These are phyloP conservation scores for Planoprotostelium fungivorum DNA, from an alignment of 78 protist species.

Conservation along the genomic window DNA sequence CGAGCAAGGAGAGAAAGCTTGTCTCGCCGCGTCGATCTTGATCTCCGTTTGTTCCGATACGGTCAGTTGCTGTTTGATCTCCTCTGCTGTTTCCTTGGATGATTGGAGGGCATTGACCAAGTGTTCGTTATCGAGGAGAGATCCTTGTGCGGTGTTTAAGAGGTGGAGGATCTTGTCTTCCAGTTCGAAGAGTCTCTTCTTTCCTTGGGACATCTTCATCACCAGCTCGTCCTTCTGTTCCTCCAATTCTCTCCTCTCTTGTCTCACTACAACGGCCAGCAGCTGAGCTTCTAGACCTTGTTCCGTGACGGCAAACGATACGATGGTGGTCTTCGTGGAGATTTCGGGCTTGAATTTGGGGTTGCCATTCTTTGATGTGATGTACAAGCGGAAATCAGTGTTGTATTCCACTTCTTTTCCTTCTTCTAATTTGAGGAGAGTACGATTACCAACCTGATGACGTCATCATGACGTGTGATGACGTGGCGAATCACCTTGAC, in stretches of 20 bases:
- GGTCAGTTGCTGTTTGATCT: conserved; percentile 11
- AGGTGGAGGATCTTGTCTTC: conserved; percentile 75
- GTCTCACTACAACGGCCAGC: conserved; percentile 62
- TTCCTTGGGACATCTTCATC: conserved; percentile 43
- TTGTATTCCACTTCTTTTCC: conserved; percentile 57
- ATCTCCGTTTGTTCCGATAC: conserved; percentile 66
- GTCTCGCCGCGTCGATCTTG: conserved; percentile 71
- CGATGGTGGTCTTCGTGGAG: conserved; percentile 68
- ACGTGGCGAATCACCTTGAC: no score
- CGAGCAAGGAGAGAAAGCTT: conserved; percentile 61
- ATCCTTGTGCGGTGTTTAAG: conserved; percentile 52
- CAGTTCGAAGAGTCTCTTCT: conserved; percentile 52
- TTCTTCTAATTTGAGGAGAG: conserved; percentile 79
- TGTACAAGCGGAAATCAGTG: conserved; percentile 67
- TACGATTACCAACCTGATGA: conserved; percentile 13
- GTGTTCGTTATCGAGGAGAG: conserved; percentile 74
- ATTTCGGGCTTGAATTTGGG: conserved; percentile 86
- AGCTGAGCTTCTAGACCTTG: conserved; percentile 84
- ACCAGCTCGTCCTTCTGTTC: conserved; percentile 65
- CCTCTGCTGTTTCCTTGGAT: conserved; percentile 52
- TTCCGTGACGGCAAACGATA: conserved; percentile 76
- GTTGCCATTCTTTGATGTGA: conserved; percentile 85
- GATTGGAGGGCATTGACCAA: conserved; percentile 75
- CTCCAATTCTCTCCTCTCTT: conserved; percentile 80
- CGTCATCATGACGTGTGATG: conserved; percentile 87